Base-by-base conservation (phyloP, 1,284 basidiomycete genomes). In the Exsudoporus floridanus region DNA sequence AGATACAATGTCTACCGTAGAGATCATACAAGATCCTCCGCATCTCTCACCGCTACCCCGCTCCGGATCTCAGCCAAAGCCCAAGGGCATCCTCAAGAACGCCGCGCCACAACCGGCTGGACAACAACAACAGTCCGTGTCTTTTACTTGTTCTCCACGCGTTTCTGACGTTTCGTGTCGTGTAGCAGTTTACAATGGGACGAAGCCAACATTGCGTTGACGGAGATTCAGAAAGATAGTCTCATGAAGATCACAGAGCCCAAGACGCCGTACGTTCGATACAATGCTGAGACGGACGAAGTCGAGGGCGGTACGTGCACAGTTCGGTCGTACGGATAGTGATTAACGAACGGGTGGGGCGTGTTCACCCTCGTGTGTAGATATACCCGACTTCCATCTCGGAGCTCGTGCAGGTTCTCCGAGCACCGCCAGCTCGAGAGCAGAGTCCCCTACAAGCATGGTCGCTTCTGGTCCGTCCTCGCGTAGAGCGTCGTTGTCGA, bases 221-320 rank as follows among this genome's bases (percentile, higher is more conserved):
- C 92, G 0, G 93, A 96, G 72, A 86, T 92, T 60, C 84, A 90
- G 77, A 94, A 94, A 72, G 92, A 95, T 65, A 93, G 90, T 61
- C 76, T 92, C 66, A 96, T 95, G 92, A 96, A 94, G 83, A 96
- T 96, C 66, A 93, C 90, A 5, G 93, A 96, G 68, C 93, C 93
- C 46, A 96, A 96, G 81, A 96, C 93, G n/a, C 93, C 93, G 0
- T 96, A 89, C 72, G 92, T 96, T 48, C 79, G 91, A 56, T 94
- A 94, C 70, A 91, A 94, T 62, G 82, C 91, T 0, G 86, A 90
- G 70, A 89, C 88, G 38, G 92, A 94, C 67, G 80, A 83, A 51
- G 74, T 94, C 40, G 89, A 92, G 70, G 82, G 86, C 64, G 84
- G 90, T 89, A 46, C 61, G 88, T 78, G 3, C 13, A 25, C 9